Base-by-base conservation (phyloP, 345 rosid genomes). In the Firmiana major region DNA sequence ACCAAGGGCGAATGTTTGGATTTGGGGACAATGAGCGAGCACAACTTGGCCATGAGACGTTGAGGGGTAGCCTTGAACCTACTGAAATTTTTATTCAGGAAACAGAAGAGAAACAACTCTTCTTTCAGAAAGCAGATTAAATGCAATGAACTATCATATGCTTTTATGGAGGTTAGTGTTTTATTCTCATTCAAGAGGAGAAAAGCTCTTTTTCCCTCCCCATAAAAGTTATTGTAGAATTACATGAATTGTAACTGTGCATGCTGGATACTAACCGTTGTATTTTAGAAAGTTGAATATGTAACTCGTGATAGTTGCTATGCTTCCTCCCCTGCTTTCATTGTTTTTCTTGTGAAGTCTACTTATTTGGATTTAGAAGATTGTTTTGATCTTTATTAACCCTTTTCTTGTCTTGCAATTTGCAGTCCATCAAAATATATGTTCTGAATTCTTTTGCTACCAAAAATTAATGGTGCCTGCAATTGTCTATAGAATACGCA, bases 1-100 rank as follows among this genome's bases (percentile, higher is more conserved):
- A 81, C 62, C 74, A 77, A 60, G 99, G 99, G 69, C 86, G 78
- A 63, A 68, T 95, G 36, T 93, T 92, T 55, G 99, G 99, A 5
- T 92, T 95, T 75, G 99, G 99, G 63, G 99, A 93, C 79, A 92
- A 95, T 54, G 96, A 89, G 78, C 91, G 93, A 83, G 97, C 91
- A 34, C 99, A 95, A 78, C 98, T 95, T 31, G 99, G 98, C 76
- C 95, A 87, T 26, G 97, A 88, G 83, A 90, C 87, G 42, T 79
- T 90, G 79, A 87, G 99, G 58, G 82, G 82, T 77, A 89, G 97
- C 81, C 91, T 89, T 28, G 87, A 91, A 77, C 98, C 98, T 0
- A 93, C 93, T 0, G 99, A 95, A 80, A 95, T 91, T 63, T 94
- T 90, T 75, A 81, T 91, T 63, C 90, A 86, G 62, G 83, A 78